A percentile compares a stretch with the other conserved stretches of the same genome.
Conservation (phyloP, 1,139 yeast genomes). For the Sporopachydermia cereana region DNA sequence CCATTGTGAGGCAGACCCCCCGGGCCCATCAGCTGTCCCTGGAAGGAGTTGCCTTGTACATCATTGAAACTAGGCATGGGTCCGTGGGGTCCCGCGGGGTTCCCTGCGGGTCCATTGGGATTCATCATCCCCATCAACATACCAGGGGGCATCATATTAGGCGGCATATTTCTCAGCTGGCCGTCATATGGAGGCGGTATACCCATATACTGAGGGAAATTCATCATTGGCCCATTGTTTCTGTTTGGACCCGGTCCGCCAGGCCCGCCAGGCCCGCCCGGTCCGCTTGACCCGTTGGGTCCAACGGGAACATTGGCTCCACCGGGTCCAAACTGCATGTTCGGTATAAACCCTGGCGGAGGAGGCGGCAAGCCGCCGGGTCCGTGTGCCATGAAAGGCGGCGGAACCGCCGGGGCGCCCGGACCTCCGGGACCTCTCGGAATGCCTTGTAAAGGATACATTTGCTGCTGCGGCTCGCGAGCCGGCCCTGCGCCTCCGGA, state of each 20-base stretch:
- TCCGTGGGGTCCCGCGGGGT: background rate
- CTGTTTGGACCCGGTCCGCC: background rate
- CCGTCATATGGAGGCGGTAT: conserved; percentile 4
- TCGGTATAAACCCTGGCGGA: background rate
- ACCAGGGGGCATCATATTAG: conserved; percentile 3
- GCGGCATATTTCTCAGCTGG: background rate
- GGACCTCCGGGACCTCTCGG: background rate
- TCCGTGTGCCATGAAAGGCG: background rate
- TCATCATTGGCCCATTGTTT: background rate
- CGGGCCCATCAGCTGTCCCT: too few relatives aligned
- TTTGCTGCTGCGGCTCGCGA: background rate
- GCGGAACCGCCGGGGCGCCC: background rate
- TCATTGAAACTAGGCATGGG: conserved; percentile 2
- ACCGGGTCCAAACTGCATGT: background rate
- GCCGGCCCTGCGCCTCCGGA: background rate
- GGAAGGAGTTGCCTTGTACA: too few relatives aligned
- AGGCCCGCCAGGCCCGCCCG: background rate
- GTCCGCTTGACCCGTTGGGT: background rate
- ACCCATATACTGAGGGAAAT: conserved; percentile 5
- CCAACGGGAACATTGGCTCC: background rate
- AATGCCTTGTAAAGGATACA: background rate
- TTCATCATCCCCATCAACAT: conserved; percentile 1
- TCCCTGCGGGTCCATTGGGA: background rate
- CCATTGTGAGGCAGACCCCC: too few relatives aligned
- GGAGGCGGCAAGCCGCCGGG: background rate